These are phyloP conservation scores for Boletus edulis DNA, from an alignment of 768 basidiomycete genomes.

Conservation along the genomic window DNA sequence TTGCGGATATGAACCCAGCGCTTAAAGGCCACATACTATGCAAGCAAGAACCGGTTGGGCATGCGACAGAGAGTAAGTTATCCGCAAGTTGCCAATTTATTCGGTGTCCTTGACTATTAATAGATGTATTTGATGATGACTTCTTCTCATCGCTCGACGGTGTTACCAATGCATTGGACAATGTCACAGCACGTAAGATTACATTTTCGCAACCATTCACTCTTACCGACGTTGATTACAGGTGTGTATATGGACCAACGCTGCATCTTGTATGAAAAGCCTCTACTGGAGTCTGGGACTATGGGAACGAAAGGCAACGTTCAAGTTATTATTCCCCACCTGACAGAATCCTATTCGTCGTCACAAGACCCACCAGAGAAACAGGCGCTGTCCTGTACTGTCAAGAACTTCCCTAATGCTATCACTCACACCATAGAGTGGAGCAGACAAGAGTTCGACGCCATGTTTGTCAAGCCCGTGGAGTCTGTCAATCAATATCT, in stretches of 20 bases:
- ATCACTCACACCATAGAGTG: constrained; percentile 99
- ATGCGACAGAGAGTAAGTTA: constrained; percentile 83
- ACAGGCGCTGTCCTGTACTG: constrained; percentile 93
- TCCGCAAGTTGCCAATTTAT: not conserved
- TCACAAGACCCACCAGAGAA: constrained; percentile 99
- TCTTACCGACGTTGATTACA: constrained; percentile 29
- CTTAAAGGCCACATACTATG: constrained; percentile 81
- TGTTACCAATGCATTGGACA: constrained; percentile 97
- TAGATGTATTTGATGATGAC: constrained; percentile 82
- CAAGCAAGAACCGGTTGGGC: constrained; percentile 92
- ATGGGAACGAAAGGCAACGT: constrained; percentile 98
- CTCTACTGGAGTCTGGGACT: constrained; percentile 95
- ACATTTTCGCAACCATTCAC: not conserved
- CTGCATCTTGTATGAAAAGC: constrained; percentile 95
- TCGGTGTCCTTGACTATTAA: constrained; percentile 10
- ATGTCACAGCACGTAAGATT: constrained; percentile 86
- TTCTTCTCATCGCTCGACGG: constrained; percentile 90
- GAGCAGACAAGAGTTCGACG: constrained; percentile 91
- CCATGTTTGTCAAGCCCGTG: constrained; percentile 89
- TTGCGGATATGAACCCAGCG: constrained; percentile 94
- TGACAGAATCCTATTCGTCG: constrained; percentile 96
- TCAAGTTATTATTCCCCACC: constrained; percentile 90
- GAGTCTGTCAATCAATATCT: constrained; percentile 96
- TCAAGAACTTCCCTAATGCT: constrained; percentile 98
- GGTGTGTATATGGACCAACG: constrained; percentile 98